Percentiles rank a stretch among this genome's conserved stretches.
Conservation (phyloP, 495 filamentous ascomycete genomes). For the Neurospora africana region DNA sequence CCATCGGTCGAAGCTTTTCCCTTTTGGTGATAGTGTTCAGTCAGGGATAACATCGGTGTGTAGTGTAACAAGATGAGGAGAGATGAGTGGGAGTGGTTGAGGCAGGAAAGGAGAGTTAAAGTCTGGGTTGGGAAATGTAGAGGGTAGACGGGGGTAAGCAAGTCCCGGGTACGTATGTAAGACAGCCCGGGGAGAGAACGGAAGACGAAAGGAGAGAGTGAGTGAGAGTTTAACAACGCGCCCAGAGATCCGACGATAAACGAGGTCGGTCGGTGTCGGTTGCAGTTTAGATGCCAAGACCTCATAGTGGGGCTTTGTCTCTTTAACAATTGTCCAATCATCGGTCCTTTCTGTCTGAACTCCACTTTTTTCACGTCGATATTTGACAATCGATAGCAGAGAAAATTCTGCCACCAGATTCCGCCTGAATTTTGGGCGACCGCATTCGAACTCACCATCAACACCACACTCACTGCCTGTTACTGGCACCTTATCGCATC, state of each 20-base stretch:
- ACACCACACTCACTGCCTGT: neutral
- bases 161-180: neutral
- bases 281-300: neutral
- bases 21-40: neutral
- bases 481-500: neutral
- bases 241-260: too few relatives aligned
- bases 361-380: neutral
- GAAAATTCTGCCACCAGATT: conserved; percentile 7
- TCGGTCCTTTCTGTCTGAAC: neutral
- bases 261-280: too few relatives aligned
- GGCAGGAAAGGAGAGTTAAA: neutral
- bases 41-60: neutral
- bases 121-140: neutral
- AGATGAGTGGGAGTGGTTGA: neutral
- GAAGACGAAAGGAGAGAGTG: too few relatives aligned
- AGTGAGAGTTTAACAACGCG: too few relatives aligned
- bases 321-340: neutral
- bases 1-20: neutral
- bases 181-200: too few relatives aligned
- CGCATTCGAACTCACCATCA: neutral
- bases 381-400: neutral
- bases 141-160: neutral
- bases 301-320: rapidly evolving
- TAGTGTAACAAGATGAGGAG: neutral
- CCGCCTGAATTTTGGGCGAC: conserved; percentile 8